Evolutionary conservation across 2,329 filamentous ascomycete genomes (phyloP), one percentile per base, ranked within the genome.

Genomic region (Stromatinia cepivora): DNA sequence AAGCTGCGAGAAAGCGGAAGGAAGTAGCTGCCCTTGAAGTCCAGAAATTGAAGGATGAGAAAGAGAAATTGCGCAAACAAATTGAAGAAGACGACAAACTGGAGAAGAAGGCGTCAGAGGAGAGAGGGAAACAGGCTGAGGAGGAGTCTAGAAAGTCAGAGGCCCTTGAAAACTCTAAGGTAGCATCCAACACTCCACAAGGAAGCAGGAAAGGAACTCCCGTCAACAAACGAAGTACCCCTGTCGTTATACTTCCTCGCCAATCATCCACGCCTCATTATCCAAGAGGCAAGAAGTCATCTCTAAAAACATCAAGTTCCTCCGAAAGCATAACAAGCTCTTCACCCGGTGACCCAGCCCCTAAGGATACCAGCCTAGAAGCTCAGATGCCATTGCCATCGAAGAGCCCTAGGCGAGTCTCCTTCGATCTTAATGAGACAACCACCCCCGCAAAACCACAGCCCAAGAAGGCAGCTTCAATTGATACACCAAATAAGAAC

Each of bases 191-290:
- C 13, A 67, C 53, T n/a, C 31, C 62, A n/a, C 62, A 67, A 31
- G 34, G 31, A 56, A 53, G 62, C 22, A 28, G 52, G 25, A 45
- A 58, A 61, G 58, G 70, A 57, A 63, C 70, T 63, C 52, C 59
- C 48, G n/a, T 64, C 59, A 9, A 71, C 66, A 25, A 67, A 70
- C n/a, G 63, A 46, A 22, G 62, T 50, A 46, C 61, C 63, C 48
- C 69, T 28, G 62, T 69, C 7, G 66, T 70, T 7, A 70, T 72
- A 39, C 71, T 71, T 17, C 70, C 70, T 45, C 61, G 61, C 17
- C 72, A 73, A 54, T 76, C 75, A 5, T 72, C 74, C 1, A 77
- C 76, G 17, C 69, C 75, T 2, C 74, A 73, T 53, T 72, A 77
- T 45, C 75, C 76, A 22, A 69, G 42, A 36, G 72, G 73, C 15